Percentiles rank a stretch among this genome's conserved stretches.
These are phyloP conservation scores for Corinectria fuckeliana DNA, from an alignment of 2,329 filamentous ascomycete genomes.

Conservation along the genomic window DNA sequence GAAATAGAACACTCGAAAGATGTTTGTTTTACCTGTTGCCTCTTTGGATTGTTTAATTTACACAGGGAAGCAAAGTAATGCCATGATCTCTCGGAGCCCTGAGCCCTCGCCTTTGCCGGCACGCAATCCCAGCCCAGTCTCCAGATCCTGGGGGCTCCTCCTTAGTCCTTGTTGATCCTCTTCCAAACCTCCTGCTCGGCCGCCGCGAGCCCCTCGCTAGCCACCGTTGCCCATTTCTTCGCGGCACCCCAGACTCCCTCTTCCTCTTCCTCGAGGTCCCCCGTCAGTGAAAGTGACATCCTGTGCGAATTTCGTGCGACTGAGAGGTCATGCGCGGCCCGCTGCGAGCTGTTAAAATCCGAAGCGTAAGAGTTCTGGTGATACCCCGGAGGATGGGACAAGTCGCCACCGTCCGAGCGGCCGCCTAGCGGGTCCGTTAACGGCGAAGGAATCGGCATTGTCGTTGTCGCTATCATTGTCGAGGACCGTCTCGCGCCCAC, in stretches of 20 bases:
- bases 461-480: constrained; percentile 51
- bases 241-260: constrained; percentile 62
- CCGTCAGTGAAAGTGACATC: constrained; percentile 22
- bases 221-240: constrained; percentile 63
- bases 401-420: constrained; percentile 34
- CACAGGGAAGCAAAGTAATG: constrained; percentile 30
- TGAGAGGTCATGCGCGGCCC: constrained; percentile 47
- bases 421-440: constrained; percentile 36
- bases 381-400: constrained; percentile 61
- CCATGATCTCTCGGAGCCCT: constrained; percentile 4
- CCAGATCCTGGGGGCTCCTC: constrained; percentile 18
- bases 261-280: constrained; percentile 42
- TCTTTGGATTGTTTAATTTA: constrained; percentile 36
- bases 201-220: constrained; percentile 62
- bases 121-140: constrained; percentile 21
- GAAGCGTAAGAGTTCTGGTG: constrained; percentile 61
- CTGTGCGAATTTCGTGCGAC: constrained; percentile 34
- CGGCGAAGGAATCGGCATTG: constrained; percentile 39
- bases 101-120: constrained; percentile 2
- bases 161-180: constrained; percentile 64
- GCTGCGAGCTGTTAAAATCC: constrained; percentile 57
- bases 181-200: constrained; percentile 69
- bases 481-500: constrained; percentile 54
- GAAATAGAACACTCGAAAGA: constrained; percentile 38
- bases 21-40: constrained; percentile 30